A percentile compares a stretch with the other conserved stretches of the same genome.
Conservation (phyloP, 2,329 filamentous ascomycete genomes). For the Cladorrhinum sp. region DNA sequence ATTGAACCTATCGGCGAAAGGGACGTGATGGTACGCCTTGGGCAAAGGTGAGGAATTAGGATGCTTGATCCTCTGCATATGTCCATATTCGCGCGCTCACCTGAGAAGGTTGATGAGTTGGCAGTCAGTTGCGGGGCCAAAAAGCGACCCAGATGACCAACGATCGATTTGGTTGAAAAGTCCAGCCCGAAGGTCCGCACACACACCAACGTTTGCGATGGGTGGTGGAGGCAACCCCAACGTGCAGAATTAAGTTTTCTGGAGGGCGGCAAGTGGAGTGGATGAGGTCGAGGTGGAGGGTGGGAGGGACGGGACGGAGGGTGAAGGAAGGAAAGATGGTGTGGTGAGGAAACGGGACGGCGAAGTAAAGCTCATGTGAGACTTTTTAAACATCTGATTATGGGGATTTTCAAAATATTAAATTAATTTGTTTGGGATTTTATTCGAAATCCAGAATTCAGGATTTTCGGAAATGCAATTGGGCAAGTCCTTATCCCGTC, state of each 20-base stretch:
- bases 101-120: slow-evolving; percentile 28
- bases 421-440: background rate
- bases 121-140: slow-evolving; percentile 19
- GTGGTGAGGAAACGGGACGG: background rate
- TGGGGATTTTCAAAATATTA: background rate
- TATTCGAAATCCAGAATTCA: background rate
- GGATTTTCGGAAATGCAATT: background rate
- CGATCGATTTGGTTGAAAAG: slow-evolving; percentile 13
- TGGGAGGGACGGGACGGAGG: slow-evolving; percentile 21
- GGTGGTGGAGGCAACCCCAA: slow-evolving; percentile 4
- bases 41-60: background rate
- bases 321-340: slow-evolving; percentile 2
- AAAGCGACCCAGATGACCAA: slow-evolving; percentile 24
- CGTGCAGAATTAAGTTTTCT: background rate
- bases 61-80: background rate
- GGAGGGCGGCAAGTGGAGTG: slow-evolving; percentile 2
- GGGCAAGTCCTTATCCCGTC: too few relatives aligned
- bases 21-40: background rate
- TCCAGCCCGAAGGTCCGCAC: slow-evolving; percentile 19
- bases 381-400: background rate
- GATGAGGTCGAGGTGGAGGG: slow-evolving; percentile 13
- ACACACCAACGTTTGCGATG: slow-evolving; percentile 10
- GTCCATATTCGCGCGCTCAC: slow-evolving; percentile 17
- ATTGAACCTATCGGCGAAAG: background rate
- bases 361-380: slow-evolving; percentile 1